Base-by-base conservation (phyloP, 768 basidiomycete species). In the Fomitopsis pulvina region DNA sequence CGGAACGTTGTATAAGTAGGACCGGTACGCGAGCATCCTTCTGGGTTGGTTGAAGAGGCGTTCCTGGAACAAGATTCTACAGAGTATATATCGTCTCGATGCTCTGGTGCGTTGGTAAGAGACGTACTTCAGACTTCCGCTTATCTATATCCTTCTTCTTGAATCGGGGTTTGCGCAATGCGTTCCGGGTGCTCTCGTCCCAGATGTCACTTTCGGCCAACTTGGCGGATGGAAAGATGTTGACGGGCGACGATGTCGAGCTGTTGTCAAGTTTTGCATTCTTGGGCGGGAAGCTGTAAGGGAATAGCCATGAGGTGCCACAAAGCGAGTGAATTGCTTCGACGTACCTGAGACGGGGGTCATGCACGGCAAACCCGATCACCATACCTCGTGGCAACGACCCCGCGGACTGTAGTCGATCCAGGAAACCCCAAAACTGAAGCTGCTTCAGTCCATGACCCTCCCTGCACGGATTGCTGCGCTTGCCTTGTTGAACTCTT, bases 21-120 rank as follows among this genome's bases (percentile, higher is more conserved):
- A 93, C 66, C 1, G 94, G 92, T 14, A 97, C 70, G 16, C 87
- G 83, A 62, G 89, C 83, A 62, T 99, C 95, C 58, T 87, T 77
- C 3, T 79, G 77, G 16, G 76, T 67, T 0, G 92, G 73, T 18
- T 73, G 66, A 2, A 98, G 77, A 7, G 71, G 67, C 0, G 80
- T 85, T 2, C 94, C 94, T 4, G 94, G 95, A 5, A 93, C 67
- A 6, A 79, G 70, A 57, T 83, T 82, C 87, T 92, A 59, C 2
- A 20, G 2, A 22, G 20, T 12, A 9, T 18, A 9, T 14, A 24
- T 16, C 4, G 30, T 3, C 1, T 24, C 11, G 14, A 11, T 10
- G 12, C 10, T 12, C 2, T 29, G 42, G 7, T 22, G 7, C 8
- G 34, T 2, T 22, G 24, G 37, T 8, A 1, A 43, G n/a, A 12